Evolutionary conservation across 1,139 yeast species (phyloP).

Genomic region (Candida smagusa): DNA sequence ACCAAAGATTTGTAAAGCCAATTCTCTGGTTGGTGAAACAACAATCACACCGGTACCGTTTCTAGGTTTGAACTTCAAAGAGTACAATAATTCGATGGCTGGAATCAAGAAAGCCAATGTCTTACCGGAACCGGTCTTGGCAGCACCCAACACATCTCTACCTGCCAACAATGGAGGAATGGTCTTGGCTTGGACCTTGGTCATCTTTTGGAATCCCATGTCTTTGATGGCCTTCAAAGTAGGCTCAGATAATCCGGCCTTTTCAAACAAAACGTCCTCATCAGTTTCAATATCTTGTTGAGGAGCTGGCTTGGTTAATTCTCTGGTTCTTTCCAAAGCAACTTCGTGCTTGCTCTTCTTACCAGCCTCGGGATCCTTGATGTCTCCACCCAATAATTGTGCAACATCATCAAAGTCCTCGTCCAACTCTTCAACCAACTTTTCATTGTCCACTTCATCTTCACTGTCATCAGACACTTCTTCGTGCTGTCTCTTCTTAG

Average conservation of each 20-base stretch:
- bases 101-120: slow-evolving; percentile 94
- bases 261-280: slow-evolving; percentile 42
- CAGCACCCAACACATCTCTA: slow-evolving; percentile 93
- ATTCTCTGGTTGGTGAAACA: slow-evolving; percentile 85
- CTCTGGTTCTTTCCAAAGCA: slow-evolving; percentile 17
- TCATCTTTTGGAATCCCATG: slow-evolving; percentile 90
- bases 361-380: slow-evolving; percentile 38
- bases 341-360: slow-evolving; percentile 19
- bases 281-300: slow-evolving; percentile 20
- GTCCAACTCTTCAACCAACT: slow-evolving; percentile 47
- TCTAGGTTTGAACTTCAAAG: slow-evolving; percentile 86
- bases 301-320: slow-evolving; percentile 26
- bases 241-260: slow-evolving; percentile 66
- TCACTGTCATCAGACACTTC: slow-evolving; percentile 13
- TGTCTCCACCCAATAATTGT: slow-evolving; percentile 44
- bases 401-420: slow-evolving; percentile 57
- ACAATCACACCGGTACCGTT: slow-evolving; percentile 89
- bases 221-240: slow-evolving; percentile 74
- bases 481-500: slow-evolving; percentile 8
- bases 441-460: slow-evolving; percentile 35
- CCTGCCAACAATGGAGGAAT: slow-evolving; percentile 96
- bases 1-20: slow-evolving; percentile 95
- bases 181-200: slow-evolving; percentile 89
- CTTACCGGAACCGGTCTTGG: slow-evolving; percentile 97
- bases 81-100: slow-evolving; percentile 86